Conservation (phyloP, 148 eudicot genomes). For the Selenicereus undatus region DNA sequence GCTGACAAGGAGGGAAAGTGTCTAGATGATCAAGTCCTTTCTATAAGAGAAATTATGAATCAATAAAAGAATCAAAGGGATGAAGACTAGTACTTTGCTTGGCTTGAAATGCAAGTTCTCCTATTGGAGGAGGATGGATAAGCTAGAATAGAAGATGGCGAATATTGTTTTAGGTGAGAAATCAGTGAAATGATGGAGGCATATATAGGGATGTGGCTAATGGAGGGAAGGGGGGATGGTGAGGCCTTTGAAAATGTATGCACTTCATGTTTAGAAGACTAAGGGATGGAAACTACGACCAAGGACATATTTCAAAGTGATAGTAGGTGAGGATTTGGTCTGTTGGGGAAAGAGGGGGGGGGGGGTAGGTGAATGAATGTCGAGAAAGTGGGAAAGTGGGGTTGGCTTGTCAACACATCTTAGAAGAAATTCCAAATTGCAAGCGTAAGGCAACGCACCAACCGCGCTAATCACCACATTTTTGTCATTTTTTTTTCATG, state of each 20-base stretch:
- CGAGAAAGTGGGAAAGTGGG: slow-evolving; percentile 19
- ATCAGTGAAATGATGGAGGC: background rate
- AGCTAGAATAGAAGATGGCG: background rate
- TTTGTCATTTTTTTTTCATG: background rate
- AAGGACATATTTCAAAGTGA: background rate
- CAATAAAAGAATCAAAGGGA: background rate
- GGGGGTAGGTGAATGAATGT: slow-evolving; percentile 26
- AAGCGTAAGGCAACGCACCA: background rate
- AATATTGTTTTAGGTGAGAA: slow-evolving; percentile 17
- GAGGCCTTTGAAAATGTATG: background rate
- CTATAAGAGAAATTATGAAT: background rate
- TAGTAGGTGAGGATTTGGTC: slow-evolving; percentile 25
- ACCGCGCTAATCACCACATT: background rate
- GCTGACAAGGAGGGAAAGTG: background rate
- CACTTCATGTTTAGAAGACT: slow-evolving; percentile 8
- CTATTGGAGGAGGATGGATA: slow-evolving; percentile 3
- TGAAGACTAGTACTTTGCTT: background rate
- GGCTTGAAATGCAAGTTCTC: background rate
- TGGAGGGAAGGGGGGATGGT: slow-evolving; percentile 1
- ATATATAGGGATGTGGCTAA: slow-evolving; percentile 17
- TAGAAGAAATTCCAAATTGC: background rate
- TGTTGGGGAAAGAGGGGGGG: background rate
- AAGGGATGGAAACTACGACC: slow-evolving; percentile 4
- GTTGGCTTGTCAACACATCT: slow-evolving; percentile 14
- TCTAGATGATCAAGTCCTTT: background rate